Evolutionary conservation across 345 rosid species (phyloP).

Genomic region (Geranium brycei): DNA sequence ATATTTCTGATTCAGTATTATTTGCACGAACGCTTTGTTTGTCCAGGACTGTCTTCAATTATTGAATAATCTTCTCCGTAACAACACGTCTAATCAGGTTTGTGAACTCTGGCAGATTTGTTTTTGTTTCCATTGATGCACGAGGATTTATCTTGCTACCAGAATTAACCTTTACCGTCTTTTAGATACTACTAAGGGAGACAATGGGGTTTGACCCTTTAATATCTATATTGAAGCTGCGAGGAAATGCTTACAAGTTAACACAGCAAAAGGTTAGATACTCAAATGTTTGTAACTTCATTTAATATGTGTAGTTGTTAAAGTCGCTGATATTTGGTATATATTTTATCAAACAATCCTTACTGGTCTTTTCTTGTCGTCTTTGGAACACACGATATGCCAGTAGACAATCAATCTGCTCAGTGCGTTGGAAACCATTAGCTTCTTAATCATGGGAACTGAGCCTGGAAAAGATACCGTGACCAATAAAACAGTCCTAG

Average conservation of each 20-base stretch:
- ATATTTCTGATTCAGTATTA: constrained; percentile 2
- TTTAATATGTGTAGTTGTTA: constrained; percentile 3
- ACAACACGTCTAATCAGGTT: constrained; percentile 83
- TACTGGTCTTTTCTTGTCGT: constrained; percentile 27
- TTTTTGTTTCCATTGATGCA: not conserved
- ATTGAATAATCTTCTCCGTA: constrained; percentile 81
- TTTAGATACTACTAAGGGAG: constrained; percentile 77
- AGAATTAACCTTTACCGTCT: not conserved
- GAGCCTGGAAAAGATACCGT: constrained; percentile 67
- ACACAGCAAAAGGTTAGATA: constrained; percentile 94
- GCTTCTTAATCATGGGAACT: constrained; percentile 57
- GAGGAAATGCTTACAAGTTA: constrained; percentile 70
- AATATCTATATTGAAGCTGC: constrained; percentile 58
- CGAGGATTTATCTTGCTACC: constrained; percentile 2
- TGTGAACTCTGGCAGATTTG: constrained; percentile 8
- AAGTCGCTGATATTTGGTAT: not conserved
- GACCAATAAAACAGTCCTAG: constrained; percentile 68
- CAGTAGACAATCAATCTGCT: constrained; percentile 95
- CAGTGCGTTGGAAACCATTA: constrained; percentile 70
- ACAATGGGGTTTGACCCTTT: constrained; percentile 83
- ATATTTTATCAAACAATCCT: constrained; percentile 14
- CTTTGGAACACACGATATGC: constrained; percentile 39
- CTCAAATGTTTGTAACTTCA: constrained; percentile 14
- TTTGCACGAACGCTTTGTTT: not conserved
- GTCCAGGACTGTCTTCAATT: constrained; percentile 82